A percentile compares a stretch with the other conserved stretches of the same genome.
These are phyloP conservation scores for Quercus aquifolioides DNA, from an alignment of 306 rosid genomes.

Conservation along the genomic window DNA sequence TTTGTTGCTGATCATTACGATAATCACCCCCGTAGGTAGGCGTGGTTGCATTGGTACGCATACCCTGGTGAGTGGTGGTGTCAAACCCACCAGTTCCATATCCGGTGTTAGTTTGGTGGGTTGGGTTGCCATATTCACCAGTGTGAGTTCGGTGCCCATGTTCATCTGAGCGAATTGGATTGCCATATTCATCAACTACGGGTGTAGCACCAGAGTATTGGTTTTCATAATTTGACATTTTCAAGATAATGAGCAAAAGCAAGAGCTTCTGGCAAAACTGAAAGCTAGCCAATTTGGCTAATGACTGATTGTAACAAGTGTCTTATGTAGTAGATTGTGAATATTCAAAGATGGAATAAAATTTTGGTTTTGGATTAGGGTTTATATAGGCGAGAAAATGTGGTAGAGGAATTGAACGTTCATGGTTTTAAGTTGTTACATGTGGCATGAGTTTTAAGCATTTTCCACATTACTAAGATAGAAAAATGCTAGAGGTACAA, in stretches of 20 bases:
- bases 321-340: no score
- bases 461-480: no score
- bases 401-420: no score
- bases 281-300: no score
- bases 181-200: background rate
- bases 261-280: background rate
- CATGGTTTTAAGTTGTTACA: no score
- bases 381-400: no score
- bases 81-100: background rate
- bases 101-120: background rate
- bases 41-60: background rate
- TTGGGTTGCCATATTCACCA: conserved; percentile 25
- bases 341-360: no score
- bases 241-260: background rate
- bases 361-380: no score
- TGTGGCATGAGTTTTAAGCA: no score
- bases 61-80: background rate
- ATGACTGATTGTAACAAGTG: no score
- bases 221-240: conserved; percentile 30
- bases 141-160: background rate
- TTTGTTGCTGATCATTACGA: no score
- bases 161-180: background rate
- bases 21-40: background rate
- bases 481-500: no score
- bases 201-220: background rate